These are phyloP conservation scores for Penicillium flavigenum DNA, from an alignment of 495 filamentous ascomycete genomes.

Conservation along the genomic window DNA sequence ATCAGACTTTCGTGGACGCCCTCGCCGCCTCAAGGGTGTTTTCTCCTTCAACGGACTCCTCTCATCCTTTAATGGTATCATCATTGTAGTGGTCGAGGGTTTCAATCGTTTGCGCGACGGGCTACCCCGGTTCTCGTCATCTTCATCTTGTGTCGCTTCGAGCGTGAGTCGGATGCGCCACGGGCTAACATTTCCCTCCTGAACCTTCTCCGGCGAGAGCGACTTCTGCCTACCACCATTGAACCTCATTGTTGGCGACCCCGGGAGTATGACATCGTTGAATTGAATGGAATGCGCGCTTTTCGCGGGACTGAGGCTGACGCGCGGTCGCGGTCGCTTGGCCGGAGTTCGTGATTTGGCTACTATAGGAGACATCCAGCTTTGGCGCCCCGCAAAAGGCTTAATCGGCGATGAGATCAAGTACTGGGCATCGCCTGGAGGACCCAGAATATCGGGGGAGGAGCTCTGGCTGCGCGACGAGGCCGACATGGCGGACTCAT, in stretches of 20 bases:
- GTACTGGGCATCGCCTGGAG: constrained; percentile 47
- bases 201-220: constrained; percentile 39
- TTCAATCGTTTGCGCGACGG: constrained; percentile 39
- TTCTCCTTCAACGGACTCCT: constrained; percentile 31
- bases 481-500: constrained; percentile 29
- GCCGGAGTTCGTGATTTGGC: constrained; percentile 20
- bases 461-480: constrained; percentile 43
- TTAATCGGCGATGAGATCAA: constrained; percentile 47
- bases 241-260: constrained; percentile 39
- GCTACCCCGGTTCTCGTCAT: constrained; percentile 30
- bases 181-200: constrained; percentile 47
- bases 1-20: constrained; percentile 49
- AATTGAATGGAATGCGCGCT: constrained; percentile 47
- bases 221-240: constrained; percentile 32
- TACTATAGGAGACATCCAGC: constrained; percentile 42
- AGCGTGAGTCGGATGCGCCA: constrained; percentile 60
- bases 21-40: constrained; percentile 41
- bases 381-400: constrained; percentile 44
- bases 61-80: constrained; percentile 54
- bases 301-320: constrained; percentile 40
- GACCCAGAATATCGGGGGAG: constrained; percentile 49
- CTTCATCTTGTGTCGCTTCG: constrained; percentile 55
- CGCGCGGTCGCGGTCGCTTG: constrained; percentile 29
- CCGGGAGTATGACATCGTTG: constrained; percentile 47
- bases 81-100: constrained; percentile 49